Evolutionary conservation across 192 early-diverging fungal species (phyloP), one percentile per base, ranked within the genome.

Genomic region (Dimargaris cristalligena): DNA sequence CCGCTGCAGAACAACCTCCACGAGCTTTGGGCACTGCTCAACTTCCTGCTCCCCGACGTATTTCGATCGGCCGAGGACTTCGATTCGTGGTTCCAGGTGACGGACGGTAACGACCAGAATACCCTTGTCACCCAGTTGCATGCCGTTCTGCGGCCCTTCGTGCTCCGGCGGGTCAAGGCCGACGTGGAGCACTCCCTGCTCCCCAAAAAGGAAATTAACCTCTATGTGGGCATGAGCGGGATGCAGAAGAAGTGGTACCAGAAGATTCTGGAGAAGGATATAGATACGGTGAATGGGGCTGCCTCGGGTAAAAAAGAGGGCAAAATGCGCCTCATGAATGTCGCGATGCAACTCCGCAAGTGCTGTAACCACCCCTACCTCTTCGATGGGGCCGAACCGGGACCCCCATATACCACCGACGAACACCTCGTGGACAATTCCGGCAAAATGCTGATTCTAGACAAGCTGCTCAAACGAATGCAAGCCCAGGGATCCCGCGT

Each of bases 201-300:
- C 45, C 95, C 93, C 14, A 99, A 99, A 68, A 94, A 95, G 67
- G 82, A 88, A 35, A 72, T 87, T 44, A 92, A 95, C 69, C 58
- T 99, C 29, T 97, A 96, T 59, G 88, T 92, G 32, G 89, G 90
- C 4, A 75, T 99, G 80, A 84, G 81, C n/a, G 67, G 77, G 31
- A 95, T 95, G 92, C 95, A 99, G 70, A 79, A 87, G 35, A 86
- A 84, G 54, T 95, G 92, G 93, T 99, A 99, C 70, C 85, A 90
- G 54, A 82, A 87, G 49, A 83, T 99, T 31, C 68, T 99, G 3
- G 92, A 95, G 68, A 94, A 95, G 68, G 93, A 97, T 65, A 95
- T 97, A 70, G 90, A 84, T 60, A 91, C 93, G 16, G 86, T 97
- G n/a, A 99, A 97, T 71, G 90, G 81, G 16, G 80, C 77, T 2